Evolutionary conservation across 176 grass and related monocot genomes (phyloP), one percentile per base, ranked within the genome.

Genomic region (Hordeum marinum): DNA sequence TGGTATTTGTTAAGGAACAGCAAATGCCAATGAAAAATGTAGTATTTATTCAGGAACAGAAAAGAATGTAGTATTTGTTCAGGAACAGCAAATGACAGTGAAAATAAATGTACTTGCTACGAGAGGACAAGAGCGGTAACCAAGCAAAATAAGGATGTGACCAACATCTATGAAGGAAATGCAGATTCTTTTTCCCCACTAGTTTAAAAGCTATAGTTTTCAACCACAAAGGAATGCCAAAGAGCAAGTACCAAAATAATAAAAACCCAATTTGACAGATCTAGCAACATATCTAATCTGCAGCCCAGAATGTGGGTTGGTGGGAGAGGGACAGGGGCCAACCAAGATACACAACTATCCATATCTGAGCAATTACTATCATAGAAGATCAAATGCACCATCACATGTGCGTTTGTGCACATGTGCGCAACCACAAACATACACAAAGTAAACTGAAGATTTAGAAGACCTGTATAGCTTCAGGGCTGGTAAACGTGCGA

Each of bases 381-480:
- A 5, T 68, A 69, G 24, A 64, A 64, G 71, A 50, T 50, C 8
- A 48, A 50, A 74, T 29, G 42, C 26, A 74, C 71, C 23, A 67
- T 29, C 15, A 20, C 46, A 14, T 36, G 64, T 4, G 31, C 32
- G 14, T 4, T 34, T 8, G 13, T 13, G 1, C 41, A 11, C 41
- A 73, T 14, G 39, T 25, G 6, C n/a, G 1, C 21, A 43, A 29
- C 71, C 71, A 37, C 48, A 77, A 27, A 43, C 63, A 82, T 37
- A 48, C 21, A 78, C 20, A 35, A 71, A 78, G 39, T 11, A 78
- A 9, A 79, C 14, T 78, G 20, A 54, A 77, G 9, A 78, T 77
- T 71, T 21, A 80, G 31, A 72, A 68, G 72, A 98, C 96, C 93
- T 98, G 96, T 67, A 98, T 98, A 37, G 93, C 93, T 84, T 94